These are phyloP conservation scores for Carpinus viminea DNA, from an alignment of 306 rosid genomes.

Conservation along the genomic window DNA sequence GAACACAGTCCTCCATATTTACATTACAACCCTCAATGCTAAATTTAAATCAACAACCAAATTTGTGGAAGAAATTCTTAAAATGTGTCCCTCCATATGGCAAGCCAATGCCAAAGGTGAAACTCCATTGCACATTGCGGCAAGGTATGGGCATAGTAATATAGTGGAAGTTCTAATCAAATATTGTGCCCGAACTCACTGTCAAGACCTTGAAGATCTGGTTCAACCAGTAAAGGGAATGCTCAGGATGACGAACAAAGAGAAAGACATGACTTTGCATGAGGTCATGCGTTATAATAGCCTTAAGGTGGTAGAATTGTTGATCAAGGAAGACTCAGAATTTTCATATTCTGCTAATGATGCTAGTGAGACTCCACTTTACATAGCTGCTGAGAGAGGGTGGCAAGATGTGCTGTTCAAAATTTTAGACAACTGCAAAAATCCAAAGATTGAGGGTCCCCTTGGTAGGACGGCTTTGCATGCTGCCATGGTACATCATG, in stretches of 20 bases:
- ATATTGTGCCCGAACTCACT: neutral
- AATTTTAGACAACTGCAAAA: neutral
- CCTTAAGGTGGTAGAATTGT: neutral
- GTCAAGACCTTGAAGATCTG: neutral
- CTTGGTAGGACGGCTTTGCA: slow-evolving; percentile 13
- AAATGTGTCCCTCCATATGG: neutral
- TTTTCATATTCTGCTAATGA: neutral
- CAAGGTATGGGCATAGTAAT: neutral
- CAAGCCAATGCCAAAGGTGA: slow-evolving; percentile 3
- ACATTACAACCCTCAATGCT: no score
- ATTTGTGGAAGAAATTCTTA: no score
- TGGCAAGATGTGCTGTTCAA: no score
- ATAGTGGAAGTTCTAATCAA: neutral
- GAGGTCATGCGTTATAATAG: neutral
- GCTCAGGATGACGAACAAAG: neutral
- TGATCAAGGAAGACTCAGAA: neutral
- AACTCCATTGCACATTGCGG: slow-evolving; percentile 4
- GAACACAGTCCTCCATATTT: no score
- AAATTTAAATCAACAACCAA: no score
- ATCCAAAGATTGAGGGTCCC: neutral
- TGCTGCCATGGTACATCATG: neutral
- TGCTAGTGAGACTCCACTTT: slow-evolving; percentile 14
- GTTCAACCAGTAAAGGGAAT: no score
- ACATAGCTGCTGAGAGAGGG: slow-evolving; percentile 1
- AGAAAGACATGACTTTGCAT: slow-evolving; percentile 1